These are phyloP conservation scores for Camelina laxa DNA, from an alignment of 345 rosid species.

Conservation along the genomic window DNA sequence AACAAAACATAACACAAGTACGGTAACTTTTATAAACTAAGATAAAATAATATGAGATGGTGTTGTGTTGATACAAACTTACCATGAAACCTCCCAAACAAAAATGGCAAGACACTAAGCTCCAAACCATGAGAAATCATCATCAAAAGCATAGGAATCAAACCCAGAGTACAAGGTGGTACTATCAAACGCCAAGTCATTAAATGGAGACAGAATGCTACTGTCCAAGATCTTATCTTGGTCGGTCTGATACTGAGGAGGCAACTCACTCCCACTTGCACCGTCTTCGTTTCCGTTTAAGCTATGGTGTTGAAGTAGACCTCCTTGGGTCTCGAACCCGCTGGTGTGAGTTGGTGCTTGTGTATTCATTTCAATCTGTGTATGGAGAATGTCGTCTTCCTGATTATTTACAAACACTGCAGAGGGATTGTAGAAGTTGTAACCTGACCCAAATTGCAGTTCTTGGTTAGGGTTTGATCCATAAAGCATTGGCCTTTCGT, in stretches of 20 bases:
- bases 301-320: constrained; percentile 40
- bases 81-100: constrained; percentile 39
- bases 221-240: constrained; percentile 64
- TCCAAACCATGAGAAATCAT: constrained; percentile 41
- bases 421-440: constrained; percentile 52
- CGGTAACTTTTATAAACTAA: background rate
- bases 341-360: constrained; percentile 38
- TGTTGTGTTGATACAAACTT: constrained; percentile 32
- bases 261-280: constrained; percentile 48
- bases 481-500: constrained; percentile 62
- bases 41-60: constrained; percentile 1
- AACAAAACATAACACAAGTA: background rate
- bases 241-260: constrained; percentile 54
- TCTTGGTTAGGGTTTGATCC: constrained; percentile 55
- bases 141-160: constrained; percentile 47
- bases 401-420: constrained; percentile 51
- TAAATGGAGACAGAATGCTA: constrained; percentile 62
- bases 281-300: constrained; percentile 52
- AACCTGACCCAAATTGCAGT: constrained; percentile 53
- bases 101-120: constrained; percentile 37
- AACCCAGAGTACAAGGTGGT: constrained; percentile 47
- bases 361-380: constrained; percentile 49
- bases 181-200: constrained; percentile 53
- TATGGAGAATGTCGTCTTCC: constrained; percentile 48
- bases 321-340: constrained; percentile 51